Evolutionary conservation across 257 asterid genomes (phyloP).

Genomic region (Nicotiana paniculata): DNA sequence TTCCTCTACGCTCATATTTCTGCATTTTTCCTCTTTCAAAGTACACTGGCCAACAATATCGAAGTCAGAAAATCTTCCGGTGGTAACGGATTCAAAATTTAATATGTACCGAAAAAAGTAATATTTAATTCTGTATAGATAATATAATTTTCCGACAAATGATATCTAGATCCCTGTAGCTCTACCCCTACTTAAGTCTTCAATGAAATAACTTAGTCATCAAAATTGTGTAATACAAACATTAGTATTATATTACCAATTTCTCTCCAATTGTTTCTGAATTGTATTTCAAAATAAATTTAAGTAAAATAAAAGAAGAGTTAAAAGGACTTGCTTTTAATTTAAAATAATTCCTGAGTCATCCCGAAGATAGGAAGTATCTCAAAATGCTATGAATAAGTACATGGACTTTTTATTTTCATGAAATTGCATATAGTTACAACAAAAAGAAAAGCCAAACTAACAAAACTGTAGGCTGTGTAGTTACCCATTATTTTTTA

Average conservation of each 20-base stretch:
- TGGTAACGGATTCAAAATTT: too few species aligned
- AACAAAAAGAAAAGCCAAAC: conserved; percentile 12
- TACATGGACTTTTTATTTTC: not conserved
- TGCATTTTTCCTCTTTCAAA: too few species aligned
- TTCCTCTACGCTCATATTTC: not conserved
- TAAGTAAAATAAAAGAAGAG: too few species aligned
- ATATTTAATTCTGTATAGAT: too few species aligned
- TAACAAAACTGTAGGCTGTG: conserved; percentile 10
- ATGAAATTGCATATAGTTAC: not conserved
- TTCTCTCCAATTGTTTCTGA: not conserved
- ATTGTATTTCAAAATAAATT: not conserved
- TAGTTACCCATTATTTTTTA: not conserved
- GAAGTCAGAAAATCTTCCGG: too few species aligned
- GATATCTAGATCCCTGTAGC: too few species aligned
- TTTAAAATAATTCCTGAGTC: not conserved
- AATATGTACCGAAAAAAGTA: too few species aligned
- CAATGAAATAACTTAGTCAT: not conserved
- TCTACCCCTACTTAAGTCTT: too few species aligned
- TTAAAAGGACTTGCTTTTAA: not conserved
- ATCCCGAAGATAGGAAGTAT: not conserved
- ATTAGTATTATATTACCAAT: not conserved
- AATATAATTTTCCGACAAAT: too few species aligned
- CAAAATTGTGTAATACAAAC: not conserved
- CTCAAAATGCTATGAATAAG: not conserved
- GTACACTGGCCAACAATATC: too few species aligned